A percentile compares a stretch with the other conserved stretches of the same genome.
phyloP scores from a whole-genome alignment of 352 stramenopile genomes.

The Pythium apleroticum region DNA sequence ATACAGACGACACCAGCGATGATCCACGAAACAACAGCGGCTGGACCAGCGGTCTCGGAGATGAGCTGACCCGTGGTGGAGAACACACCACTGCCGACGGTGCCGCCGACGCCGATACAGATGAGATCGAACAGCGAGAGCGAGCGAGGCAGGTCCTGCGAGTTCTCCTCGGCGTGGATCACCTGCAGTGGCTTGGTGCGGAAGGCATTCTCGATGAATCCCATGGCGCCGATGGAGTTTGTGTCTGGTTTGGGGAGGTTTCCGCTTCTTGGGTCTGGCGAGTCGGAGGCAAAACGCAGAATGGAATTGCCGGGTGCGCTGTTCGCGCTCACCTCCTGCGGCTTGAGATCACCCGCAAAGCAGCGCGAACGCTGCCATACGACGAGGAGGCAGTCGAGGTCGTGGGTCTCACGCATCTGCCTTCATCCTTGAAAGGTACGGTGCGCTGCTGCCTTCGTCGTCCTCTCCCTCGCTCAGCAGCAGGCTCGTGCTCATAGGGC shows the following conservation, averaged over 20 bases:
- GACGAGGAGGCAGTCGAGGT: not conserved
- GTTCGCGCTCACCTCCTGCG: not conserved
- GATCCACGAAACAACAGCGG: slow-evolving; percentile 77
- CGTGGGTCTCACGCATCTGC: not conserved
- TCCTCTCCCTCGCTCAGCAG: not conserved
- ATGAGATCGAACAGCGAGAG: slow-evolving; percentile 89
- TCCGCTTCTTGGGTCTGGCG: not conserved
- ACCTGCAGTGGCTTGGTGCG: slow-evolving; percentile 77
- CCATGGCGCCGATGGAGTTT: slow-evolving; percentile 23
- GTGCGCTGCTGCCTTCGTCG: not conserved
- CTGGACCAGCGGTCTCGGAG: slow-evolving; percentile 67
- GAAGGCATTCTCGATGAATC: slow-evolving; percentile 51
- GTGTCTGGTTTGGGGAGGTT: not conserved
- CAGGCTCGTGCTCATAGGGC: no score
- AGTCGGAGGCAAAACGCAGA: not conserved
- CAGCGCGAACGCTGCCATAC: not conserved
- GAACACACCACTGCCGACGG: slow-evolving; percentile 91
- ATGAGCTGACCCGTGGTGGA: slow-evolving; percentile 82
- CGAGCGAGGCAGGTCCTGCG: slow-evolving; percentile 59
- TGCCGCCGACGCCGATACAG: slow-evolving; percentile 90
- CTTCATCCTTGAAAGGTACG: slow-evolving; percentile 1
- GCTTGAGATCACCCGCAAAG: no score
- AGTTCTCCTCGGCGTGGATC: slow-evolving; percentile 74
- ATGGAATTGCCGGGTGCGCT: not conserved
- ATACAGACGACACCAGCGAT: slow-evolving; percentile 82